phyloP scores from a whole-genome alignment of 768 basidiomycete genomes.

The Mycena epipterygia region DNA sequence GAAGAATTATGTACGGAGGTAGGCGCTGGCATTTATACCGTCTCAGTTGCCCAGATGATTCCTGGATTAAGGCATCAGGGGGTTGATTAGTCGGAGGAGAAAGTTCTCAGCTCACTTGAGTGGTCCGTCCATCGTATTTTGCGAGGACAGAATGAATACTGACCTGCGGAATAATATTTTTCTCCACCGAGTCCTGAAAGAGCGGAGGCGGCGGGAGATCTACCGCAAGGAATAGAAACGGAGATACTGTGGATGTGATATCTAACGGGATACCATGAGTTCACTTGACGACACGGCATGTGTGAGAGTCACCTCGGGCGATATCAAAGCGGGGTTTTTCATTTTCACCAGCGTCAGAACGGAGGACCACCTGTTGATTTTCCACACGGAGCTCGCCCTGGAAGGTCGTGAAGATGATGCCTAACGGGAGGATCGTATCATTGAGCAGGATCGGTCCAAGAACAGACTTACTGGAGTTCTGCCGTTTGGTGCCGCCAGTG shows the following conservation, averaged over 20 bases:
- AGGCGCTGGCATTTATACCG: slow-evolving; percentile 92
- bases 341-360: slow-evolving; percentile 79
- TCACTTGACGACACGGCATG: slow-evolving; percentile 29
- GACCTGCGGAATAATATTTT: slow-evolving; percentile 99
- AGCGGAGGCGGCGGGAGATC: slow-evolving; percentile 98
- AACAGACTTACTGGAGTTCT: slow-evolving; percentile 81
- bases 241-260: slow-evolving; percentile 86
- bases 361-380: slow-evolving; percentile 92
- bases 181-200: slow-evolving; percentile 96
- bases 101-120: slow-evolving; percentile 73
- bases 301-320: slow-evolving; percentile 78
- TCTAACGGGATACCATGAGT: slow-evolving; percentile 61
- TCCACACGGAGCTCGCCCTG: slow-evolving; percentile 95
- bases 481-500: slow-evolving; percentile 94
- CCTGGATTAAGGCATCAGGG: slow-evolving; percentile 58
- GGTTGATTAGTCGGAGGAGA: slow-evolving; percentile 30
- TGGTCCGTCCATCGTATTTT: slow-evolving; percentile 94
- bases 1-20: slow-evolving; percentile 93
- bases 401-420: slow-evolving; percentile 93
- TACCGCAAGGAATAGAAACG: slow-evolving; percentile 95
- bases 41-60: slow-evolving; percentile 86
- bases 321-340: slow-evolving; percentile 95
- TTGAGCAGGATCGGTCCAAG: slow-evolving; percentile 22
- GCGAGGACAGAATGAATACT: slow-evolving; percentile 89
- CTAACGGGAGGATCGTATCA: slow-evolving; percentile 55